These are phyloP conservation scores for Pholiota adiposa DNA, from an alignment of 1,284 basidiomycete species.

Conservation along the genomic window DNA sequence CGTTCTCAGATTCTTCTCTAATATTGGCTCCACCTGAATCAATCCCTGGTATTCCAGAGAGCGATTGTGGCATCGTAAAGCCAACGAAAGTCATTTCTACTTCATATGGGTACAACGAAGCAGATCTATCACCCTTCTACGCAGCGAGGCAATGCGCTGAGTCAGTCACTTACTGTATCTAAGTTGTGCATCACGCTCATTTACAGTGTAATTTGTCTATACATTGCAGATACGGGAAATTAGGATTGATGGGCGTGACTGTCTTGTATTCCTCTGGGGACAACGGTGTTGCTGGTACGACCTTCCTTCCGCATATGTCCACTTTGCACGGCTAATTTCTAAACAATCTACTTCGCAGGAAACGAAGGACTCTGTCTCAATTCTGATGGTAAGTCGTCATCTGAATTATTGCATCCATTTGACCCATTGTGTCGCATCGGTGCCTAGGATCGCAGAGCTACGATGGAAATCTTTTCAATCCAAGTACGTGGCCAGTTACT, in stretches of 20 bases:
- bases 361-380: conserved; percentile 45
- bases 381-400: conserved; percentile 33
- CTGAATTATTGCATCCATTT: background rate
- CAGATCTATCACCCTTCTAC: conserved; percentile 47
- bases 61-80: conserved; percentile 46
- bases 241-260: conserved; percentile 51
- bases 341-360: conserved; percentile 39
- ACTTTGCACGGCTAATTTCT: background rate
- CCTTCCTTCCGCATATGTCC: conserved; percentile 13
- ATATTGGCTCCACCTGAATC: background rate
- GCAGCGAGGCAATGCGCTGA: conserved; percentile 52
- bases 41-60: background rate
- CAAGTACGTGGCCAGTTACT: conserved; percentile 24
- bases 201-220: conserved; percentile 11
- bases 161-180: conserved; percentile 40
- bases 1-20: background rate
- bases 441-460: conserved; percentile 33
- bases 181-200: conserved; percentile 17
- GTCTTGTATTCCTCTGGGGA: conserved; percentile 45
- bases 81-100: conserved; percentile 46
- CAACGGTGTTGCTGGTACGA: conserved; percentile 43
- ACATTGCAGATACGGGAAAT: conserved; percentile 36
- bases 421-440: background rate
- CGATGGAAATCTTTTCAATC: conserved; percentile 50
- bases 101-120: conserved; percentile 51